Conservation (phyloP, 345 rosid genomes). For the Adansonia digitata region DNA sequence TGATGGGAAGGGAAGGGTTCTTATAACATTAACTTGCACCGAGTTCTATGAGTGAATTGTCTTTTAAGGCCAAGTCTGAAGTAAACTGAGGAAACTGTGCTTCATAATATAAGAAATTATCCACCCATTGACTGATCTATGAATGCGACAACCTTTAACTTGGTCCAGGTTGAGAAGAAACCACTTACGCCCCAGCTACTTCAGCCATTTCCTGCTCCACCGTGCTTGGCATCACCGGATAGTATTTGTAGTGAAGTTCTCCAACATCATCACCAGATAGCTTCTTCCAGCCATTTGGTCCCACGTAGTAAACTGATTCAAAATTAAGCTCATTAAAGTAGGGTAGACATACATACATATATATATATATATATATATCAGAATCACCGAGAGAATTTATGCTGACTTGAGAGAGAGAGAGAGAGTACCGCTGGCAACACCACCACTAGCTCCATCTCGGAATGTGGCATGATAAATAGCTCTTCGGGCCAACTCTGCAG, state of each 20-base stretch:
- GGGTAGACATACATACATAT: not conserved
- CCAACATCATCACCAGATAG: constrained; percentile 97
- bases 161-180: constrained; percentile 6
- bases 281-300: constrained; percentile 94
- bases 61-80: not conserved
- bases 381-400: not conserved
- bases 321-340: constrained; percentile 1
- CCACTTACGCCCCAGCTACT: constrained; percentile 30
- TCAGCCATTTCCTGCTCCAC: constrained; percentile 94
- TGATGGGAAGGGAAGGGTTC: not conserved
- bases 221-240: constrained; percentile 53
- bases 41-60: not conserved
- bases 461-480: constrained; percentile 97
- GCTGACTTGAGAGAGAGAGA: not conserved
- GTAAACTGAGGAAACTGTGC: not conserved
- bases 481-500: constrained; percentile 91
- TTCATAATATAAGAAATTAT: constrained; percentile 3
- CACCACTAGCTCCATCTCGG: constrained; percentile 99
- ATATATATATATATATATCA: not conserved
- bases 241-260: constrained; percentile 80
- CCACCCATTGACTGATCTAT: not conserved
- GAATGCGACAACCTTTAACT: constrained; percentile 3
- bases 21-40: constrained; percentile 12
- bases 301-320: constrained; percentile 80
- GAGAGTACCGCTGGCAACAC: constrained; percentile 89